phyloP scores from a whole-genome alignment of 257 asterid species.

The Gentiana dahurica region DNA sequence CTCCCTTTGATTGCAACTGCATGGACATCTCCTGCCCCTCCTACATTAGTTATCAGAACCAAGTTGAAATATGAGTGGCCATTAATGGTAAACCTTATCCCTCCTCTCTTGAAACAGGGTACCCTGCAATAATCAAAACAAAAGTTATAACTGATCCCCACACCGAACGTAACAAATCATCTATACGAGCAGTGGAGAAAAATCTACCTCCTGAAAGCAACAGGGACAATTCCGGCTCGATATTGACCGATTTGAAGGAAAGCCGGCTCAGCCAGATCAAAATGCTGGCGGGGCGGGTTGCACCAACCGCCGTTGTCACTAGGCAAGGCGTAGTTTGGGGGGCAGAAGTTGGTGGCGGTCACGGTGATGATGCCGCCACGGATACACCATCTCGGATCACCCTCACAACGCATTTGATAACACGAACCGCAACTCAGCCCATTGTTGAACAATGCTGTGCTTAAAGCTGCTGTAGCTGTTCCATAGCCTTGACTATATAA shows the following conservation, averaged over 20 bases:
- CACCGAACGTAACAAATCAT: background rate
- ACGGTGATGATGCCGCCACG: conserved; percentile 28
- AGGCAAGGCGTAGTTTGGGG: conserved; percentile 43
- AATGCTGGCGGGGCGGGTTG: conserved; percentile 50
- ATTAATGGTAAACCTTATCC: conserved; percentile 40
- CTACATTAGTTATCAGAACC: conserved; percentile 46
- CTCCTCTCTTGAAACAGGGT: conserved; percentile 41
- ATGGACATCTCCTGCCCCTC: conserved; percentile 46
- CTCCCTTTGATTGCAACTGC: conserved; percentile 36
- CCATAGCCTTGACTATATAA: conserved; percentile 52
- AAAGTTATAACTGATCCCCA: too few species aligned
- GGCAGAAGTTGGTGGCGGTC: conserved; percentile 55
- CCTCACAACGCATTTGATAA: conserved; percentile 30
- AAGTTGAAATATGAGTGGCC: conserved; percentile 46
- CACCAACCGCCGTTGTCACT: conserved; percentile 52
- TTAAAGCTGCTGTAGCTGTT: conserved; percentile 43
- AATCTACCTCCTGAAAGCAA: conserved; percentile 23
- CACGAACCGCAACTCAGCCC: conserved; percentile 55
- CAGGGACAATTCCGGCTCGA: conserved; percentile 44
- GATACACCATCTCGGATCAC: conserved; percentile 26
- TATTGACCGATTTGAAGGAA: conserved; percentile 36
- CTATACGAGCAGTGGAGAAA: background rate
- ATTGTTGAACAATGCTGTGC: conserved; percentile 34
- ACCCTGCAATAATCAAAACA: conserved; percentile 17
- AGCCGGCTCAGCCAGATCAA: conserved; percentile 43